phyloP scores from a whole-genome alignment of 371 early-diverging fungal species.

The Quaeritorhiza haematococci region DNA sequence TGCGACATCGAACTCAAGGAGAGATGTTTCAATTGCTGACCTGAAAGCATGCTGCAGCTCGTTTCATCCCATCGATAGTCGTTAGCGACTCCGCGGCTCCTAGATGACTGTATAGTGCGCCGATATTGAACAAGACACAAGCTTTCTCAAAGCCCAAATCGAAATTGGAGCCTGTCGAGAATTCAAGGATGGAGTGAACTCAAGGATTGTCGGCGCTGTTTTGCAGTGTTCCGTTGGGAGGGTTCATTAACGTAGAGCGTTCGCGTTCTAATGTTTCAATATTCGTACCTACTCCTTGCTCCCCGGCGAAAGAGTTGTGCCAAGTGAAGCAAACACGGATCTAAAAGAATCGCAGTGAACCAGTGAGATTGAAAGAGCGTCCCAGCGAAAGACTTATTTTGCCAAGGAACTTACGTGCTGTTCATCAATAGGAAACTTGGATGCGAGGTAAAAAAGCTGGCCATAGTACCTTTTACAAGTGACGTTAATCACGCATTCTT shows the following conservation, averaged over 20 bases:
- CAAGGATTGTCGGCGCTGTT: too few relatives aligned
- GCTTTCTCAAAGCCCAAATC: conserved; percentile 82
- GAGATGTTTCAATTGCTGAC: conserved; percentile 27
- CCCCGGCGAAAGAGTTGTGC: conserved; percentile 26
- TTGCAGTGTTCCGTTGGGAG: too few relatives aligned
- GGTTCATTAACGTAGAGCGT: too few relatives aligned
- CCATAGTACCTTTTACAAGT: conserved; percentile 63
- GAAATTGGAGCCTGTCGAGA: conserved; percentile 37
- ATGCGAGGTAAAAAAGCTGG: conserved; percentile 72
- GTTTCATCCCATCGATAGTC: conserved; percentile 66
- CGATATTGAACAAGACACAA: conserved; percentile 77
- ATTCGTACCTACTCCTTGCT: too few relatives aligned
- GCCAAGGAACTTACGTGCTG: conserved; percentile 18
- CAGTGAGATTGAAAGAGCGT: neutral
- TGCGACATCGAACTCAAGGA: conserved; percentile 12
- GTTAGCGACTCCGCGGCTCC: conserved; percentile 58
- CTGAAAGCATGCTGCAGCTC: conserved; percentile 73
- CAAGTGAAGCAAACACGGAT: conserved; percentile 31
- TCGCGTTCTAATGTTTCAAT: too few relatives aligned
- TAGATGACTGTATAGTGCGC: conserved; percentile 72
- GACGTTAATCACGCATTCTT: neutral
- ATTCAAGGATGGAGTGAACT: too few relatives aligned
- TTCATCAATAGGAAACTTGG: conserved; percentile 82
- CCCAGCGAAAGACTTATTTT: neutral
- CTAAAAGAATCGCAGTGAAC: conserved; percentile 7